phyloP scores from a whole-genome alignment of 2,329 filamentous ascomycete genomes.

The Hymenotorrendiella dingleyae region DNA sequence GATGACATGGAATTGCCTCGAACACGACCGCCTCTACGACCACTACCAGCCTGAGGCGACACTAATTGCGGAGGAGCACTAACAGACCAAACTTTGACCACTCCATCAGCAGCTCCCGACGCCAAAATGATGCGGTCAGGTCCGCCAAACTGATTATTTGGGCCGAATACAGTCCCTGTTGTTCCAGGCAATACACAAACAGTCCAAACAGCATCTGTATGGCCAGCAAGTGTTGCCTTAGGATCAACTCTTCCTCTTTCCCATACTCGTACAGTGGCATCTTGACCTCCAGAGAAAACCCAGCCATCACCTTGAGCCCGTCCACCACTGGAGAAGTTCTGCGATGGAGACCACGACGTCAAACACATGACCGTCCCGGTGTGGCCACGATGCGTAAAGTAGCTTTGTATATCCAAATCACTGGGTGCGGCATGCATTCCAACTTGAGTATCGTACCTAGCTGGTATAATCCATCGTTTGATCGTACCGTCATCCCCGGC shows the following conservation, averaged over 20 bases:
- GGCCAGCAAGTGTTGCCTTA: conserved; percentile 88
- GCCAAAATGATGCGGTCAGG: conserved; percentile 84
- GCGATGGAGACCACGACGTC: conserved; percentile 79
- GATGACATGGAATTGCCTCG: conserved; percentile 91
- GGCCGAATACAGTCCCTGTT: conserved; percentile 73
- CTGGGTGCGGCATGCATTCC: conserved; percentile 40
- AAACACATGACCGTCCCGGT: conserved; percentile 83
- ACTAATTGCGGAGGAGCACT: conserved; percentile 82
- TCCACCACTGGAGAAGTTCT: conserved; percentile 84
- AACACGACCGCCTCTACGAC: conserved; percentile 67
- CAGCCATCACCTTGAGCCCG: conserved; percentile 88
- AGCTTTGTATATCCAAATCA: conserved; percentile 86
- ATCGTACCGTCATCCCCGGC: conserved; percentile 92
- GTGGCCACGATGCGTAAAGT: conserved; percentile 93
- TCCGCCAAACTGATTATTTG: conserved; percentile 66
- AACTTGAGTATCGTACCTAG: conserved; percentile 61
- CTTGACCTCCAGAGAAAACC: conserved; percentile 97
- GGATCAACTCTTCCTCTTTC: conserved; percentile 90
- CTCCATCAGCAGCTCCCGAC: conserved; percentile 85
- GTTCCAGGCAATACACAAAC: conserved; percentile 87
- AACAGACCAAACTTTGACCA: conserved; percentile 89
- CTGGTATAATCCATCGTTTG: conserved; percentile 93
- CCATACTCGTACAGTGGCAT: conserved; percentile 90
- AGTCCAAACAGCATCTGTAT: conserved; percentile 94
- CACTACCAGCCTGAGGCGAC: conserved; percentile 66